Conservation (phyloP, 805 yeast genomes). For the Nakazawaea ishiwadae region DNA sequence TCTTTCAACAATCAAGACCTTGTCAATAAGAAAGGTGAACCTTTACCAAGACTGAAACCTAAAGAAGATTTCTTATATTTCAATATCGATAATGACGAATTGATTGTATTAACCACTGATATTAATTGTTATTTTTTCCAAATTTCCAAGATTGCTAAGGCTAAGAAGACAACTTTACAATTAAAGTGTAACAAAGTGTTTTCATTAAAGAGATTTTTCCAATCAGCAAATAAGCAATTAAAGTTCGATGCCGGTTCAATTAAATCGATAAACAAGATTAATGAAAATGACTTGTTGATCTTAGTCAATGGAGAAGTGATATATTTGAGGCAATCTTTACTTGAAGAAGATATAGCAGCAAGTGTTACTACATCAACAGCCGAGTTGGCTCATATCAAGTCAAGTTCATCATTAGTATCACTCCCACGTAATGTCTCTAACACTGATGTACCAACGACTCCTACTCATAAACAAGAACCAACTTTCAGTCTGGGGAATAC, state of each 20-base stretch:
- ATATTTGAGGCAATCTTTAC: slow-evolving; percentile 17
- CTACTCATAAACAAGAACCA: slow-evolving; percentile 32
- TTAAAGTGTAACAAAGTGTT: slow-evolving; percentile 12
- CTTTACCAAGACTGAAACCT: slow-evolving; percentile 6
- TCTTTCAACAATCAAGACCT: slow-evolving; percentile 22
- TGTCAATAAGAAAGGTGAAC: slow-evolving; percentile 17
- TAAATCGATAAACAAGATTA: slow-evolving; percentile 21
- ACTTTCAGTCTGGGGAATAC: slow-evolving; percentile 18
- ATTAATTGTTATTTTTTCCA: slow-evolving; percentile 25
- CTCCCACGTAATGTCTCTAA: slow-evolving; percentile 15
- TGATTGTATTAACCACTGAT: slow-evolving; percentile 26
- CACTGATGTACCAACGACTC: slow-evolving; percentile 33
- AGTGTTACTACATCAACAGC: slow-evolving; percentile 7
- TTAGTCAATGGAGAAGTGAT: slow-evolving; percentile 24
- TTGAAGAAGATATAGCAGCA: slow-evolving; percentile 12
- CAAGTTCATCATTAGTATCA: slow-evolving; percentile 15
- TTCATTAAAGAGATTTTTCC: slow-evolving; percentile 12
- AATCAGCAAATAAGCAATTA: neutral
- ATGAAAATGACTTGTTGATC: slow-evolving; percentile 25
- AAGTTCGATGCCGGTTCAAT: slow-evolving; percentile 8
- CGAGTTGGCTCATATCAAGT: slow-evolving; percentile 9
- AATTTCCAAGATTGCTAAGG: slow-evolving; percentile 1
- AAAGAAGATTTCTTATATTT: slow-evolving; percentile 20
- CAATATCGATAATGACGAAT: slow-evolving; percentile 24
- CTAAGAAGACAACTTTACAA: slow-evolving; percentile 5